Evolutionary conservation across 306 rosid genomes (phyloP).

Genomic region (Vigna angularis): DNA sequence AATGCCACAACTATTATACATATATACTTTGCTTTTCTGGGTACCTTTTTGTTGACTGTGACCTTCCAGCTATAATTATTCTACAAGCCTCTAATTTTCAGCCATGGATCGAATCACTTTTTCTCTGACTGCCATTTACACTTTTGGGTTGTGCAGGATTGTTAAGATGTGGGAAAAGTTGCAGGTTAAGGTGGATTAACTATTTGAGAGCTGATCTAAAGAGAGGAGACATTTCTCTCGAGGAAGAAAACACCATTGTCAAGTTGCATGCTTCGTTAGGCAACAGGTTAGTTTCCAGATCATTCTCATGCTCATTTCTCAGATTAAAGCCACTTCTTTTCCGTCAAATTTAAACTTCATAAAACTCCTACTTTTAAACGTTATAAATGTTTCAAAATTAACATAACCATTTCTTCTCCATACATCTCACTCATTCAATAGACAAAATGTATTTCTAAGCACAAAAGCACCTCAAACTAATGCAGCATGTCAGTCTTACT

Average conservation of each 20-base stretch:
- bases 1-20: background rate
- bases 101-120: background rate
- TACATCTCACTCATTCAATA: too few relatives aligned
- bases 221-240: constrained; percentile 72
- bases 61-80: background rate
- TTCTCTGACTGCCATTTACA: background rate
- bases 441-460: too few relatives aligned
- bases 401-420: too few relatives aligned
- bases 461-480: too few relatives aligned
- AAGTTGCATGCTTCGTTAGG: constrained; percentile 75
- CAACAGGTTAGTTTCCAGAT: constrained; percentile 57
- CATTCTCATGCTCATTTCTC: background rate
- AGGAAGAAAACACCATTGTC: constrained; percentile 66
- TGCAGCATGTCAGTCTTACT: too few relatives aligned
- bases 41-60: background rate
- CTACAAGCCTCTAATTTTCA: background rate
- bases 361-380: too few relatives aligned
- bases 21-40: background rate
- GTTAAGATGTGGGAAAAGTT: constrained; percentile 85
- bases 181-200: constrained; percentile 87
- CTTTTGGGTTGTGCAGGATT: constrained; percentile 56
- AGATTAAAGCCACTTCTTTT: background rate
- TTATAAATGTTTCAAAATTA: too few relatives aligned
- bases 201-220: constrained; percentile 73
- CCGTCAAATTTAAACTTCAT: too few relatives aligned